These are phyloP conservation scores for Suhomyces faveliae DNA, from an alignment of 805 yeast genomes.

Conservation along the genomic window DNA sequence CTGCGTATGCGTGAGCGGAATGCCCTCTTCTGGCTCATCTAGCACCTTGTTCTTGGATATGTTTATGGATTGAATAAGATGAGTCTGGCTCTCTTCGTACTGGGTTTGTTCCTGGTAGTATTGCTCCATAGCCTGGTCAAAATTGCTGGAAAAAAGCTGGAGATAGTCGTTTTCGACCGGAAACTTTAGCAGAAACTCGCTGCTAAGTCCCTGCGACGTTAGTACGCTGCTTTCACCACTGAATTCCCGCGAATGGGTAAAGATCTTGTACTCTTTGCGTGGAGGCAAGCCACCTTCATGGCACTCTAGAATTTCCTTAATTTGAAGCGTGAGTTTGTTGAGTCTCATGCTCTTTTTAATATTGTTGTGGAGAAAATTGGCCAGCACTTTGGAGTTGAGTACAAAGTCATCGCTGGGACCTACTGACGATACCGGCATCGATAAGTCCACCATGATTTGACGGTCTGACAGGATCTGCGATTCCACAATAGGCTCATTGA, in stretches of 20 bases:
- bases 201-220: conserved; percentile 26
- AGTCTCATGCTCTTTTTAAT: conserved; percentile 36
- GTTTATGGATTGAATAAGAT: conserved; percentile 14
- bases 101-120: neutral
- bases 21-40: conserved; percentile 35
- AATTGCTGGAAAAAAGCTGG: conserved; percentile 17
- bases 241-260: conserved; percentile 30
- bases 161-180: conserved; percentile 40
- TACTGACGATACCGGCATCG: conserved; percentile 52
- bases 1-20: conserved; percentile 46
- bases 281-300: conserved; percentile 51
- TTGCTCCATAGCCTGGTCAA: neutral
- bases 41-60: conserved; percentile 21
- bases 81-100: conserved; percentile 10
- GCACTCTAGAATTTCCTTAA: conserved; percentile 54
- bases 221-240: conserved; percentile 16
- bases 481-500: conserved; percentile 50
- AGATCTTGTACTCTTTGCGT: conserved; percentile 44
- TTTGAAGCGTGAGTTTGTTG: conserved; percentile 45
- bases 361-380: conserved; percentile 34
- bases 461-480: conserved; percentile 47
- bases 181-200: conserved; percentile 24
- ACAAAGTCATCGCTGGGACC: conserved; percentile 54
- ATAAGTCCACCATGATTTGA: conserved; percentile 45
- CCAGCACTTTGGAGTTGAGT: conserved; percentile 39